A percentile compares a stretch with the other conserved stretches of the same genome.
phyloP scores from a whole-genome alignment of 2,329 filamentous ascomycete species.

The Nannizziopsis arthrosporioides region DNA sequence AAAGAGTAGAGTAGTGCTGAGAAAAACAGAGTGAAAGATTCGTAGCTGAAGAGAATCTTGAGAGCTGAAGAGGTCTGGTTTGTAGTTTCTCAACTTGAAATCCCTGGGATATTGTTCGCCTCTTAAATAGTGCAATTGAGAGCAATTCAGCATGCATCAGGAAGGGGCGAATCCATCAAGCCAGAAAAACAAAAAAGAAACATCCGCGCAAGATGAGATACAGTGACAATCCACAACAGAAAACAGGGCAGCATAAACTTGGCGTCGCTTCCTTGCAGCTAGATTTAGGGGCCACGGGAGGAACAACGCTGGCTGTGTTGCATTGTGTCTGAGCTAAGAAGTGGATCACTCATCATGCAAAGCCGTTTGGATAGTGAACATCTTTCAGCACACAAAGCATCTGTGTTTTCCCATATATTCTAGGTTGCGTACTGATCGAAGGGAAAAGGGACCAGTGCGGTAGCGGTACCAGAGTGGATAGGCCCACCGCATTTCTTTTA shows the following conservation, averaged over 20 bases:
- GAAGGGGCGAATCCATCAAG: too few species aligned
- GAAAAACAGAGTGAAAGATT: too few species aligned
- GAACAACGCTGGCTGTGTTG: conserved; percentile 5
- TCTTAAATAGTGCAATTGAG: too few species aligned
- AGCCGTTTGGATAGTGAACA: conserved; percentile 1
- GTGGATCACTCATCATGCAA: not conserved
- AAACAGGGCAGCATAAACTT: conserved; percentile 5
- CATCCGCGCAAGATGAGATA: not conserved
- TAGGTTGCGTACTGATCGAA: not conserved
- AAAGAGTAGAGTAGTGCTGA: not conserved
- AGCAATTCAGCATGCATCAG: too few species aligned
- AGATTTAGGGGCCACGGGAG: conserved; percentile 3
- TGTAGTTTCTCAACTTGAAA: too few species aligned
- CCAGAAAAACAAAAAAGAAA: too few species aligned
- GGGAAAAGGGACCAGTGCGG: not conserved
- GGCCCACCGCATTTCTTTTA: not conserved
- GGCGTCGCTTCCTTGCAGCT: conserved; percentile 8
- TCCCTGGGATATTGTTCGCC: too few species aligned
- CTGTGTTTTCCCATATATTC: not conserved
- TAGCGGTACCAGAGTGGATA: conserved; percentile 4
- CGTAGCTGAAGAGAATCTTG: too few species aligned
- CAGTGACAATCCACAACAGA: not conserved
- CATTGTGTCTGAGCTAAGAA: conserved; percentile 4
- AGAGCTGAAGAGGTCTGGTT: too few species aligned
- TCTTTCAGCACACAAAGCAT: conserved; percentile 1